phyloP scores from a whole-genome alignment of 2,329 filamentous ascomycete species.

The Karstenula rhodostoma region DNA sequence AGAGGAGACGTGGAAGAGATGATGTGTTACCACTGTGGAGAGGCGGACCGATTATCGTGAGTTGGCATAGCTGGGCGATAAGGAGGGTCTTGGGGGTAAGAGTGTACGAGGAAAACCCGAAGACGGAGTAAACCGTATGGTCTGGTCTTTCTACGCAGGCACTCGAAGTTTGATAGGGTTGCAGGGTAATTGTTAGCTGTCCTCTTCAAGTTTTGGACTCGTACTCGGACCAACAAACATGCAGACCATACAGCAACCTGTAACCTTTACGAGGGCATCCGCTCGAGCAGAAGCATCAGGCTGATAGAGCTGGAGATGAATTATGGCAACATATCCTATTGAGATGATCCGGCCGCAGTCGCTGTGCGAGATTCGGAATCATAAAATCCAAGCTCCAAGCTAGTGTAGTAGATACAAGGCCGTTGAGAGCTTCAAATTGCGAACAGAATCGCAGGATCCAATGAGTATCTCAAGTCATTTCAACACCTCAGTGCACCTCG shows the following conservation, averaged over 20 bases:
- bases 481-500: background rate
- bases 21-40: slow-evolving; percentile 3
- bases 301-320: background rate
- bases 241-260: background rate
- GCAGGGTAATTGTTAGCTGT: background rate
- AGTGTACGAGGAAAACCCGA: background rate
- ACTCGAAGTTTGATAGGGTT: background rate
- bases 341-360: no score
- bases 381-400: no score
- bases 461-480: background rate
- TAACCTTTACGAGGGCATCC: no score
- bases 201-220: background rate
- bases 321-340: no score
- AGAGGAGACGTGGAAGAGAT: background rate
- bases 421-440: no score
- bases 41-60: background rate
- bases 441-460: no score
- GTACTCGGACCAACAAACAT: background rate
- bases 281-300: background rate
- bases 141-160: background rate
- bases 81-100: background rate
- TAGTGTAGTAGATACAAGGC: no score
- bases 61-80: slow-evolving; percentile 2
- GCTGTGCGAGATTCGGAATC: no score
- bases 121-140: background rate